These are phyloP conservation scores for Phaseolus coccineus DNA, from an alignment of 331 rosid species.

Conservation along the genomic window DNA sequence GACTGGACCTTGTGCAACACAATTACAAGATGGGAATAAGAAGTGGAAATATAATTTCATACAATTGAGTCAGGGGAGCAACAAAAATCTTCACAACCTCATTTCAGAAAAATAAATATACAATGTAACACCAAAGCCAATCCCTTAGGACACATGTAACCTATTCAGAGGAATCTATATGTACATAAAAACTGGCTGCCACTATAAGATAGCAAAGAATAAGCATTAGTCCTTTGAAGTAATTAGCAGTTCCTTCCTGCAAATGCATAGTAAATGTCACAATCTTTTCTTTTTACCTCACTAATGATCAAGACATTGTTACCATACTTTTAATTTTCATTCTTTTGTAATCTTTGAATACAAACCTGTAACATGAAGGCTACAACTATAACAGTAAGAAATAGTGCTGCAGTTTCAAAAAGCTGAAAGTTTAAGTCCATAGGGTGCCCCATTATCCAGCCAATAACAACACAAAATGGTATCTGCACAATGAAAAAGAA, in stretches of 20 bases:
- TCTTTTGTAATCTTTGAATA: not conserved
- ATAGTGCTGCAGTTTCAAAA: slow-evolving; percentile 79
- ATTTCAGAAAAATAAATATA: not conserved
- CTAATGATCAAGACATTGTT: not conserved
- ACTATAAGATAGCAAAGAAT: slow-evolving; percentile 84
- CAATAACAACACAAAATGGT: slow-evolving; percentile 77
- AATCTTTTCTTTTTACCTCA: not conserved
- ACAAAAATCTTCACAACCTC: slow-evolving; percentile 16
- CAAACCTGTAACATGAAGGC: slow-evolving; percentile 87
- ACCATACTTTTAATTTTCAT: not conserved
- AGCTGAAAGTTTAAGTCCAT: slow-evolving; percentile 89
- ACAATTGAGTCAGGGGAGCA: slow-evolving; percentile 3
- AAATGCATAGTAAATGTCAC: slow-evolving; percentile 41
- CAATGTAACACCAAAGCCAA: not conserved
- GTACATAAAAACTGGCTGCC: slow-evolving; percentile 85
- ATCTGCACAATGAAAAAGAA: slow-evolving; percentile 62
- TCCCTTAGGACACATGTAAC: not conserved
- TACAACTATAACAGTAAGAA: slow-evolving; percentile 75
- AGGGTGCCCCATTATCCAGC: slow-evolving; percentile 75
- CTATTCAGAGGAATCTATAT: slow-evolving; percentile 57
- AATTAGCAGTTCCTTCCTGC: slow-evolving; percentile 86
- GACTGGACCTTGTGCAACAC: not conserved
- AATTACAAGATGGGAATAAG: not conserved
- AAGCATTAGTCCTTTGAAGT: slow-evolving; percentile 86
- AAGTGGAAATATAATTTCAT: not conserved